phyloP scores from a whole-genome alignment of 371 early-diverging fungal genomes.

The Mucor sp. region DNA sequence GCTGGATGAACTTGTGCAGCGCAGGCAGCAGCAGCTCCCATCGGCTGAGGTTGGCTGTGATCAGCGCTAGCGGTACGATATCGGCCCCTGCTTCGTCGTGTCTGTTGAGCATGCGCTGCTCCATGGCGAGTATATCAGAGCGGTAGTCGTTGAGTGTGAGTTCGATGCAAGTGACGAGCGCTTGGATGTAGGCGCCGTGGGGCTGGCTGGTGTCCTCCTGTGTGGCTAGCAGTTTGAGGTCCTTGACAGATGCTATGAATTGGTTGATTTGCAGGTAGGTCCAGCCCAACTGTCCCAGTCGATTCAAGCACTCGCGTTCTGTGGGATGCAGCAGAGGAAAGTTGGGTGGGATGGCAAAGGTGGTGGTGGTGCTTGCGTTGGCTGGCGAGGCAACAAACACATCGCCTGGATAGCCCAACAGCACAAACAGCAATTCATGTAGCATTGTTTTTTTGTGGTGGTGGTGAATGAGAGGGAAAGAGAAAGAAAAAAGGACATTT shows the following conservation, averaged over 20 bases:
- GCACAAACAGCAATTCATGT: conserved; percentile 75
- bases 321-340: conserved; percentile 70
- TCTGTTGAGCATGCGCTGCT: conserved; percentile 51
- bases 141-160: conserved; percentile 56
- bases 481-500: neutral
- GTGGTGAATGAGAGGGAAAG: neutral
- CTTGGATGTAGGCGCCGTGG: conserved; percentile 52
- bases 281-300: conserved; percentile 69
- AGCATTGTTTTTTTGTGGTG: too few relatives aligned
- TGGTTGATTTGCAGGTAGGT: conserved; percentile 46
- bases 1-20: conserved; percentile 28
- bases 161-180: conserved; percentile 57
- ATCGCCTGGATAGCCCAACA: conserved; percentile 71
- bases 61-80: conserved; percentile 48
- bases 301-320: conserved; percentile 67
- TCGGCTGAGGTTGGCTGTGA: conserved; percentile 40
- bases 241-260: conserved; percentile 37
- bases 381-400: conserved; percentile 65
- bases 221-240: conserved; percentile 8
- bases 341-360: conserved; percentile 59
- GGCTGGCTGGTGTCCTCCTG: neutral
- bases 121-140: conserved; percentile 56
- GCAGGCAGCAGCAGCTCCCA: conserved; percentile 55
- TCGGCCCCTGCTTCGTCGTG: conserved; percentile 49
- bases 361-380: conserved; percentile 47